Evolutionary conservation across 441 rosid species (phyloP).

Genomic region (Populus trichocarpa): DNA sequence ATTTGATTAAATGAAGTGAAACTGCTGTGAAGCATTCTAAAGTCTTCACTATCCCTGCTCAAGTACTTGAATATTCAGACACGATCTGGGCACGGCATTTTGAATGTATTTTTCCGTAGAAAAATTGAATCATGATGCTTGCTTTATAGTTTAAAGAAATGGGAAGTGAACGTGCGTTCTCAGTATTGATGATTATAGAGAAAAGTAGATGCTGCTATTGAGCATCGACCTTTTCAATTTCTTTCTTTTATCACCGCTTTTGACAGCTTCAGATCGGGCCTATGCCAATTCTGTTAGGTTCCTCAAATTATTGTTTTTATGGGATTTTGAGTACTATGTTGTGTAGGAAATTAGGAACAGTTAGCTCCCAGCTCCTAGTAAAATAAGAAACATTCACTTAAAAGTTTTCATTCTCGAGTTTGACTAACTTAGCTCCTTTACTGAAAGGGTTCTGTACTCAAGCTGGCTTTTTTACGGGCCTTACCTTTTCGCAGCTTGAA

Average conservation of each 20-base stretch:
- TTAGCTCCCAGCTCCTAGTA: neutral
- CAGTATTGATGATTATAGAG: neutral
- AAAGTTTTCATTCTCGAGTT: neutral
- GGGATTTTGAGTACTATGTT: neutral
- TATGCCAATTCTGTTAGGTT: neutral
- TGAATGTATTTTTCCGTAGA: neutral
- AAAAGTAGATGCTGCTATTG: neutral
- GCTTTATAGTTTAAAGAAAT: neutral
- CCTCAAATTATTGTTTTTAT: neutral
- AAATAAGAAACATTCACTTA: neutral
- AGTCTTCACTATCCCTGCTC: neutral
- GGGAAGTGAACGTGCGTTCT: neutral
- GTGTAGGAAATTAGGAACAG: neutral
- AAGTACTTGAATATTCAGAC: neutral
- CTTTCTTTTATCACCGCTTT: neutral
- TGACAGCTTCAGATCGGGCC: neutral
- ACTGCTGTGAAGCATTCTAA: conserved; percentile 10
- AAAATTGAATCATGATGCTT: neutral
- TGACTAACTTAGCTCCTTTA: neutral
- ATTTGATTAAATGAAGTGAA: conserved; percentile 14
- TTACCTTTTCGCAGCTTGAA: neutral
- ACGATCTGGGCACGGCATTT: neutral
- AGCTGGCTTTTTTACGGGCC: neutral
- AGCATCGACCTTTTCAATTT: neutral
- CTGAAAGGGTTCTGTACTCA: no score